Conservation (phyloP, 306 rosid species). For the Cucumis cinereus region DNA sequence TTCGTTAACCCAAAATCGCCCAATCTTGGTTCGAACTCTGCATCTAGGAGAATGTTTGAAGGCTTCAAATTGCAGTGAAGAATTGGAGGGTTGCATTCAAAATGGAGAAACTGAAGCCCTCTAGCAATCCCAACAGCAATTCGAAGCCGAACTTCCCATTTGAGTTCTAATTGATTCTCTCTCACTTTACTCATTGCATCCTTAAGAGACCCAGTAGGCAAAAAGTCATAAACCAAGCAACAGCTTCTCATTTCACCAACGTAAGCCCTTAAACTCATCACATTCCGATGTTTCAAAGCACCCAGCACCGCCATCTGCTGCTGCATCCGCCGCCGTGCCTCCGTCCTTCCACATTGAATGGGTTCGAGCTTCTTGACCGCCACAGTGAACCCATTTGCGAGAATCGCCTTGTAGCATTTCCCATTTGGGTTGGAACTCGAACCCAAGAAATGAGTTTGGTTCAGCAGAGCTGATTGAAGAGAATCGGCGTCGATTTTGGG, state of each 20-base stretch:
- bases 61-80: conserved; percentile 75
- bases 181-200: conserved; percentile 68
- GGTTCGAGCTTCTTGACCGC: conserved; percentile 76
- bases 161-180: conserved; percentile 46
- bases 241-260: conserved; percentile 53
- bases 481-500: conserved; percentile 68
- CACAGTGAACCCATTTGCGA: conserved; percentile 64
- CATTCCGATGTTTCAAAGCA: conserved; percentile 53
- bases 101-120: conserved; percentile 90
- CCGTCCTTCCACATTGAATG: conserved; percentile 35
- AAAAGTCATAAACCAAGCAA: conserved; percentile 74
- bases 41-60: conserved; percentile 70
- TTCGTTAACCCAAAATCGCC: conserved; percentile 75
- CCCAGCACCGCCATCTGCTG: conserved; percentile 69
- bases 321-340: conserved; percentile 50
- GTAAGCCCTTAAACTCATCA: conserved; percentile 89
- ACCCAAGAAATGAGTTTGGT: conserved; percentile 65
- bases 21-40: conserved; percentile 75
- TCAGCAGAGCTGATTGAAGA: conserved; percentile 52
- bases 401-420: conserved; percentile 62
- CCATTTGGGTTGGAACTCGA: conserved; percentile 67
- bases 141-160: conserved; percentile 79
- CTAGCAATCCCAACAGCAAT: conserved; percentile 85
- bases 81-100: conserved; percentile 56
- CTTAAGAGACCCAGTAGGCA: conserved; percentile 58